These are phyloP conservation scores for Auxenochlorella protothecoides DNA, from an alignment of 139 green algal species.

Conservation along the genomic window DNA sequence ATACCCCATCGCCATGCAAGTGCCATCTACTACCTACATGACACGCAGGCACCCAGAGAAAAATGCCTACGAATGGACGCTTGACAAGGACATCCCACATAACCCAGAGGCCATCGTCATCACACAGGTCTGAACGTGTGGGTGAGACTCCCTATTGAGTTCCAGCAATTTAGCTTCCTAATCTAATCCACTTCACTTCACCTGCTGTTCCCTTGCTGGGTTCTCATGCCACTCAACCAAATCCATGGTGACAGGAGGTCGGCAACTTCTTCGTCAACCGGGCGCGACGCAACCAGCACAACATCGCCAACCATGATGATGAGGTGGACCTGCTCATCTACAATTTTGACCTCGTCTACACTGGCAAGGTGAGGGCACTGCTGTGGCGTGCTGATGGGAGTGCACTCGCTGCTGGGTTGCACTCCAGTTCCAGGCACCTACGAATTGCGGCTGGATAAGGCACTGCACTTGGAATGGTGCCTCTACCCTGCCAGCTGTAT, in stretches of 20 bases:
- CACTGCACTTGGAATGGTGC: too few species aligned
- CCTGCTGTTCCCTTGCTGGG: too few species aligned
- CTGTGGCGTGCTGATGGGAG: not conserved
- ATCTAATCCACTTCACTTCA: too few species aligned
- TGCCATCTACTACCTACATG: not conserved
- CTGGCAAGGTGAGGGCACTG: constrained; percentile 28
- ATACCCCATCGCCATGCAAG: not conserved
- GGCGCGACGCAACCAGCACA: constrained; percentile 57
- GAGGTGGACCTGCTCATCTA: constrained; percentile 70
- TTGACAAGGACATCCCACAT: constrained; percentile 59
- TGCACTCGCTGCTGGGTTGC: too few species aligned
- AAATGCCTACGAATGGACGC: constrained; percentile 69
- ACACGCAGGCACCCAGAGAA: constrained; percentile 65
- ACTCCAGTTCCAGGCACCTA: too few species aligned
- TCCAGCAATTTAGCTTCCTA: too few species aligned
- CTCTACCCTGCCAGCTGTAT: too few species aligned
- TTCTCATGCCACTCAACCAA: too few species aligned
- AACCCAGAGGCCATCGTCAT: constrained; percentile 29
- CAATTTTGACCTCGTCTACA: constrained; percentile 53
- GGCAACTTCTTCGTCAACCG: constrained; percentile 64
- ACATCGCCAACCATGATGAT: constrained; percentile 23
- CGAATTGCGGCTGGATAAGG: too few species aligned
- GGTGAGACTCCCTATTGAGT: not conserved
- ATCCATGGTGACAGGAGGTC: constrained; percentile 21
- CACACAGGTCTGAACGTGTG: constrained; percentile 2